Evolutionary conservation across 2,329 filamentous ascomycete genomes (phyloP).

Genomic region (Curvularia hawaiiensis): DNA sequence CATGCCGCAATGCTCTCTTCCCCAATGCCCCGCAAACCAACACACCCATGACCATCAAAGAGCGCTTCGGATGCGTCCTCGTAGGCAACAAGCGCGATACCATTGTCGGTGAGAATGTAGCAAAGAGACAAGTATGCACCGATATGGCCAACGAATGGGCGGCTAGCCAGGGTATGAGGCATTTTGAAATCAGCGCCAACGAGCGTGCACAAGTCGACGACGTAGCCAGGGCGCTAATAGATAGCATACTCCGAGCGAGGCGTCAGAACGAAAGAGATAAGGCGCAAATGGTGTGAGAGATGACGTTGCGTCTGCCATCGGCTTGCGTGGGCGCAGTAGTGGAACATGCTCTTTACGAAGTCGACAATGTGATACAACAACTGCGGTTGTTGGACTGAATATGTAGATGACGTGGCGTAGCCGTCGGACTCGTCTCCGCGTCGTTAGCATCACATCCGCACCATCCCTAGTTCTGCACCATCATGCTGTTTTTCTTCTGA

Average conservation of each 20-base stretch:
- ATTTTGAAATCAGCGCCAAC: constrained; percentile 27
- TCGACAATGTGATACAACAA: background rate
- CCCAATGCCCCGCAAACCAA: background rate
- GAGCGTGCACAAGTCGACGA: constrained; percentile 15
- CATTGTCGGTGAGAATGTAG: constrained; percentile 6
- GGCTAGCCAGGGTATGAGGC: constrained; percentile 25
- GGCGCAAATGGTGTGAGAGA: background rate
- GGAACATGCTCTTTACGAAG: background rate
- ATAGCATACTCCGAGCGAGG: constrained; percentile 15
- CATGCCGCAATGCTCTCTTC: constrained; percentile 13
- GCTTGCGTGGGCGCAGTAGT: background rate
- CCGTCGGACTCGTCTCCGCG: background rate
- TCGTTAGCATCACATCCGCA: background rate
- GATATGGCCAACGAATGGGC: constrained; percentile 33
- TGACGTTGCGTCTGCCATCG: background rate
- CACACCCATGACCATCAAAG: constrained; percentile 7
- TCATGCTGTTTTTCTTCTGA: background rate
- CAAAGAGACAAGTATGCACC: constrained; percentile 20
- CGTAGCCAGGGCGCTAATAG: constrained; percentile 24
- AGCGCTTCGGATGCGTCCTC: constrained; percentile 35
- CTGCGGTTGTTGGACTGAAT: too few relatives aligned
- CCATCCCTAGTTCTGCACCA: background rate
- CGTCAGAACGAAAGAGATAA: constrained; percentile 16
- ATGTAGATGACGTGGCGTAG: background rate
- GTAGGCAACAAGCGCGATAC: constrained; percentile 37